These are phyloP conservation scores for Chalciporus sphaerocephalus DNA, from an alignment of 768 basidiomycete genomes.

Conservation along the genomic window DNA sequence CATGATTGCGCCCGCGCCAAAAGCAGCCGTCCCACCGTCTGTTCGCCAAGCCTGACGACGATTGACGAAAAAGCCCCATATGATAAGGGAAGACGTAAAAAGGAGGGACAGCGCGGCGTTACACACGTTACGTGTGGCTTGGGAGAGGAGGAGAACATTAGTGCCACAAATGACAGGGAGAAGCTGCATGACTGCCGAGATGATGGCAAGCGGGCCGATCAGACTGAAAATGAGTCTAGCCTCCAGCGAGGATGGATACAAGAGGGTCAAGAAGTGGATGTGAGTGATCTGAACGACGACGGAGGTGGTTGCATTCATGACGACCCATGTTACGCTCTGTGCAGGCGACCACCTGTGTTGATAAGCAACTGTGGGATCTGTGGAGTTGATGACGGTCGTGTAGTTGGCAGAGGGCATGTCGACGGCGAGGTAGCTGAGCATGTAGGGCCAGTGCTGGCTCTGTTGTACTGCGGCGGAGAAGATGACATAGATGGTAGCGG, in stretches of 20 bases:
- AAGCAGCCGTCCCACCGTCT: conserved; percentile 93
- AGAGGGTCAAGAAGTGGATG: conserved; percentile 92
- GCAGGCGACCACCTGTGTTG: conserved; percentile 53
- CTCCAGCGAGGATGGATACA: conserved; percentile 90
- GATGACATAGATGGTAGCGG: conserved; percentile 75
- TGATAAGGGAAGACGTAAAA: conserved; percentile 82
- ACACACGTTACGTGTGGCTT: conserved; percentile 86
- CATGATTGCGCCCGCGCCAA: conserved; percentile 77
- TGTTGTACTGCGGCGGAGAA: conserved; percentile 54
- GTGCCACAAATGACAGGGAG: conserved; percentile 50
- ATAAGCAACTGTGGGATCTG: conserved; percentile 25
- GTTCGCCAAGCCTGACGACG: conserved; percentile 90
- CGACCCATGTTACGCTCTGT: conserved; percentile 73
- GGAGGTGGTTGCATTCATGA: conserved; percentile 83
- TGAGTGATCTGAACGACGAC: conserved; percentile 93
- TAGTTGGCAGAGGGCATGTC: conserved; percentile 43
- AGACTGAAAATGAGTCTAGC: conserved; percentile 79
- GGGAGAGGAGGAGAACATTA: conserved; percentile 50
- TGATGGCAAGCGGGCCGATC: conserved; percentile 82
- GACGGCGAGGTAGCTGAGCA: conserved; percentile 88
- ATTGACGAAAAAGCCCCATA: conserved; percentile 93
- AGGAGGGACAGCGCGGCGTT: conserved; percentile 94
- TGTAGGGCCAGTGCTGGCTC: conserved; percentile 87
- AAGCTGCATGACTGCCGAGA: conserved; percentile 81
- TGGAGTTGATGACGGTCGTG: conserved; percentile 2